Percentiles rank a stretch among this genome's conserved stretches.
Evolutionary conservation across 805 yeast species (phyloP).

Genomic region (Cyberlindnera veronae): DNA sequence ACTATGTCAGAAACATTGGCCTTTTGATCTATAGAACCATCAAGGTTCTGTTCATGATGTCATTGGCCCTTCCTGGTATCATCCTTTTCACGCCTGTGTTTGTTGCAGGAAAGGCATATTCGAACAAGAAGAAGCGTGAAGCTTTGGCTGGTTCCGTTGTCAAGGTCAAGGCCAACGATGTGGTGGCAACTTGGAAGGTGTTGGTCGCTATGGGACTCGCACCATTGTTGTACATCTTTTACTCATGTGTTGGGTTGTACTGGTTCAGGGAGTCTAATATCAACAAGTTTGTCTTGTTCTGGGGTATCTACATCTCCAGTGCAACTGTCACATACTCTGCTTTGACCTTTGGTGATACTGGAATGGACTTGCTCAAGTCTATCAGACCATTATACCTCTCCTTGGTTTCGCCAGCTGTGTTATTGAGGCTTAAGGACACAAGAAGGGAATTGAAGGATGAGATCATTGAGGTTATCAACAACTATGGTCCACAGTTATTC

Average conservation of each 20-base stretch:
- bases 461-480: constrained; percentile 76
- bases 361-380: constrained; percentile 83
- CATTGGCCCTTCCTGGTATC: constrained; percentile 84
- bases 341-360: constrained; percentile 85
- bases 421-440: constrained; percentile 54
- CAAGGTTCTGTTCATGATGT: constrained; percentile 51
- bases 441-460: constrained; percentile 63
- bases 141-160: constrained; percentile 88
- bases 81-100: constrained; percentile 87
- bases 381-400: constrained; percentile 76
- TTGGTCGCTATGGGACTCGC: constrained; percentile 85
- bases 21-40: constrained; percentile 55
- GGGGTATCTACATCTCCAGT: constrained; percentile 57
- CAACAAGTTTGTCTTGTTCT: constrained; percentile 30
- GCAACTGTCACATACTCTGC: constrained; percentile 85
- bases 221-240: constrained; percentile 77
- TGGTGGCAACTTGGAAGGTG: constrained; percentile 96
- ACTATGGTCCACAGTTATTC: constrained; percentile 77
- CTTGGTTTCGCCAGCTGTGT: constrained; percentile 52
- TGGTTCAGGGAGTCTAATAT: constrained; percentile 31
- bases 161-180: constrained; percentile 89
- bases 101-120: constrained; percentile 67
- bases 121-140: constrained; percentile 64
- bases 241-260: constrained; percentile 58
- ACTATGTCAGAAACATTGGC: constrained; percentile 45